Evolutionary conservation across 495 filamentous ascomycete species (phyloP).

Genomic region (Trichoderma virens): DNA sequence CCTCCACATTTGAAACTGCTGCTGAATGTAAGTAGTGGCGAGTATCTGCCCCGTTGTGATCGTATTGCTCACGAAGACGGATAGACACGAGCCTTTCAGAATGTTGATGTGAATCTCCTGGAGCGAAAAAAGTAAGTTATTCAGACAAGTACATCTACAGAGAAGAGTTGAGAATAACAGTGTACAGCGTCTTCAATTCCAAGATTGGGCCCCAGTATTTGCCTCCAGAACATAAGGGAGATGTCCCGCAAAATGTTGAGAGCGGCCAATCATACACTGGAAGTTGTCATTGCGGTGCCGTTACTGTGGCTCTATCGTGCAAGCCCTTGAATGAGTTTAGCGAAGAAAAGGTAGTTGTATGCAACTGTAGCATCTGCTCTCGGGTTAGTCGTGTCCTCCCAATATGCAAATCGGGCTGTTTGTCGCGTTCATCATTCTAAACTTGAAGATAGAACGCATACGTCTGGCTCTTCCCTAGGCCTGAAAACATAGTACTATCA

Average conservation of each 20-base stretch:
- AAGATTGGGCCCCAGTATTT: constrained; percentile 31
- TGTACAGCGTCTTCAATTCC: neutral
- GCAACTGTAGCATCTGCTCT: constrained; percentile 38
- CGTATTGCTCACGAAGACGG: neutral
- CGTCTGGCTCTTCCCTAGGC: constrained; percentile 30
- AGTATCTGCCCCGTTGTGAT: neutral
- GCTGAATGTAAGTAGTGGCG: constrained; percentile 20
- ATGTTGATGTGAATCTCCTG: constrained; percentile 27
- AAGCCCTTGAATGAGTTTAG: constrained; percentile 24
- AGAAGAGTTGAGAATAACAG: neutral
- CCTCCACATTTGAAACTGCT: neutral
- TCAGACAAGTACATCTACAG: neutral
- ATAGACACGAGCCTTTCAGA: constrained; percentile 23
- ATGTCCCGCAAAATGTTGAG: constrained; percentile 28
- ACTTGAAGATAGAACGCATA: constrained; percentile 19
- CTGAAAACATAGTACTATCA: constrained; percentile 23
- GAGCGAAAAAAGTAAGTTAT: constrained; percentile 13
- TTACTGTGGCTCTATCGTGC: constrained; percentile 34
- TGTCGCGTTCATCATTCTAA: neutral
- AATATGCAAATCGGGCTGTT: no score
- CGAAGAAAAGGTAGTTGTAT: constrained; percentile 20
- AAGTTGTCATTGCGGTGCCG: constrained; percentile 46
- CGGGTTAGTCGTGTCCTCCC: constrained; percentile 23
- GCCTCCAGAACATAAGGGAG: constrained; percentile 27
- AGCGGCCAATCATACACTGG: constrained; percentile 36